Percentiles rank a stretch among this genome's conserved stretches.
Evolutionary conservation across 352 stramenopile genomes (phyloP).

Genomic region (Pythium rishiriense): DNA sequence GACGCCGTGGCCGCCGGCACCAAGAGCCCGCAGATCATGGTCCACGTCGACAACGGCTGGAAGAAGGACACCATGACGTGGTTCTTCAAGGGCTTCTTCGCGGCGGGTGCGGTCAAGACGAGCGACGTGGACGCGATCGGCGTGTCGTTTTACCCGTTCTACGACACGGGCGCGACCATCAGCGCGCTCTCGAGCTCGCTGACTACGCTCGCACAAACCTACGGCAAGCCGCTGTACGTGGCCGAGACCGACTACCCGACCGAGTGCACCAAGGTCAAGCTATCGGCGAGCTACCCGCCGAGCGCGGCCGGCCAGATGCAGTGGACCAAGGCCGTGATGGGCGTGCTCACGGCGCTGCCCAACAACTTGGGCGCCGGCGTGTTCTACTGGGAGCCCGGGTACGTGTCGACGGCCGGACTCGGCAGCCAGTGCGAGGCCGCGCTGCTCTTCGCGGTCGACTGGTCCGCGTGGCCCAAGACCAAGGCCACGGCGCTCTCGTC

Average conservation of each 20-base stretch:
- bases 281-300: conserved; percentile 8
- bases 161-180: conserved; percentile 12
- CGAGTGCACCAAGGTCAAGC: conserved; percentile 19
- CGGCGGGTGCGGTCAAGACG: not conserved
- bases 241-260: conserved; percentile 16
- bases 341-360: conserved; percentile 1
- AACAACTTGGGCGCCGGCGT: conserved; percentile 7
- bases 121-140: conserved; percentile 13
- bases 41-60: conserved; percentile 16
- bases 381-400: conserved; percentile 16
- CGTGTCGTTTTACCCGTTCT: conserved; percentile 18
- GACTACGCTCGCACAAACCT: not conserved
- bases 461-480: conserved; percentile 11
- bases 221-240: conserved; percentile 12
- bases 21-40: conserved; percentile 10
- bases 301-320: conserved; percentile 7
- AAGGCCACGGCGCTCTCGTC: conserved; percentile 14
- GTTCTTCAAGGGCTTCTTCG: conserved; percentile 10
- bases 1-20: conserved; percentile 9
- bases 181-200: conserved; percentile 9
- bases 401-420: conserved; percentile 7
- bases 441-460: conserved; percentile 11
- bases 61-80: conserved; percentile 16
- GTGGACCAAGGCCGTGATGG: conserved; percentile 9
- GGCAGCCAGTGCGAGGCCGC: conserved; percentile 9